Conservation (phyloP, 495 filamentous ascomycete species). For the Neurospora africana region DNA sequence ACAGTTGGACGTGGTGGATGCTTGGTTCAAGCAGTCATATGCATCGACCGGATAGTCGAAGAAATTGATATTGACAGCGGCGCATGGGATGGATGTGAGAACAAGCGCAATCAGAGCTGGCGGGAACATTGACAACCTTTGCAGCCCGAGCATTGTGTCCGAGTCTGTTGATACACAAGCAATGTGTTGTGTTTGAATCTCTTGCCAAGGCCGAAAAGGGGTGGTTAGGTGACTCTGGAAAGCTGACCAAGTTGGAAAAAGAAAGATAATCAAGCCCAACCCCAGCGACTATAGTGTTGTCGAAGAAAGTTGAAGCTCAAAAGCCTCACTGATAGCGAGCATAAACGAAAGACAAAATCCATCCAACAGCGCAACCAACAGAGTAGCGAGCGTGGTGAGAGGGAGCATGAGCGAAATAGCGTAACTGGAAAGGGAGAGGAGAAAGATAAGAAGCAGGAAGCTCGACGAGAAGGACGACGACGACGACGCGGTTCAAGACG, state of each 20-base stretch:
- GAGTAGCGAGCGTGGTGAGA: background rate
- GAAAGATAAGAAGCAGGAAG: background rate
- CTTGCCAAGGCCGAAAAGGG: background rate
- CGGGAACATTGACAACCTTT: conserved; percentile 8
- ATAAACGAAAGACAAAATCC: background rate
- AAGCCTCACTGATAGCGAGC: background rate
- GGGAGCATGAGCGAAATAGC: background rate
- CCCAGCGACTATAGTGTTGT: background rate
- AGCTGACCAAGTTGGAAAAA: background rate
- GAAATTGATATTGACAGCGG: conserved; percentile 27
- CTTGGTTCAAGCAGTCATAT: conserved; percentile 27
- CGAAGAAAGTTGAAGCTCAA: background rate
- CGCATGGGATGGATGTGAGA: conserved; percentile 15
- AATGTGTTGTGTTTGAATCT: background rate
- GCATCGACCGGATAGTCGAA: conserved; percentile 29
- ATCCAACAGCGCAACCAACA: background rate
- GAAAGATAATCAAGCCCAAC: background rate
- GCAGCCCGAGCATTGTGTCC: conserved; percentile 11
- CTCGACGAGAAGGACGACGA: background rate
- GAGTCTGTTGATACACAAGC: background rate
- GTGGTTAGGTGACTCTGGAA: background rate
- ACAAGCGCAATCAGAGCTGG: conserved; percentile 20
- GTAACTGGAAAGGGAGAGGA: background rate
- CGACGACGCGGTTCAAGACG: background rate
- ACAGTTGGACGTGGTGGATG: conserved; percentile 24